These are phyloP conservation scores for Talaromyces marneffei DNA, from an alignment of 2,329 filamentous ascomycete species.

Conservation along the genomic window DNA sequence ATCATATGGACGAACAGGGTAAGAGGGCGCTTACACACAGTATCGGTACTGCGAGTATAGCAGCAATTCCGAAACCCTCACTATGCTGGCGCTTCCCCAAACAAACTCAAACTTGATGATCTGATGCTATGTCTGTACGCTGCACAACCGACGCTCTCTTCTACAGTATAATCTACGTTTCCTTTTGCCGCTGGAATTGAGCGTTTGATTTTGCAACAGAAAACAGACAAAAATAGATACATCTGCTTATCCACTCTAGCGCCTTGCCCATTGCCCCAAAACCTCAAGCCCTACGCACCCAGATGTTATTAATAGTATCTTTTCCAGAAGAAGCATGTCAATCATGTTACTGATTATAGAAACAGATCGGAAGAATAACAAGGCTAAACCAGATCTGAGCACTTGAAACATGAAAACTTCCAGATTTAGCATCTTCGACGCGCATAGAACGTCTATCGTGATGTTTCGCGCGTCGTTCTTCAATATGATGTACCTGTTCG, in stretches of 20 bases:
- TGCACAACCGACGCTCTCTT: background rate
- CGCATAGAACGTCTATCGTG: conserved; percentile 22
- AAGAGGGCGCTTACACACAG: conserved; percentile 10
- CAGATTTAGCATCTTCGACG: conserved; percentile 29
- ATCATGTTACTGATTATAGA: conserved; percentile 22
- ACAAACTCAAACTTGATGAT: background rate
- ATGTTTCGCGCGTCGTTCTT: conserved; percentile 13
- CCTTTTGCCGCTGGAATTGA: conserved; percentile 11
- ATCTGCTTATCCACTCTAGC: background rate
- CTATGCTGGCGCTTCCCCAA: conserved; percentile 7
- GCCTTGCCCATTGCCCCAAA: background rate
- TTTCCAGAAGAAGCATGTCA: background rate
- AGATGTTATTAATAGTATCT: conserved; percentile 15
- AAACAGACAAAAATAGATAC: background rate
- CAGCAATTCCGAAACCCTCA: background rate
- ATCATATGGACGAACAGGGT: conserved; percentile 23
- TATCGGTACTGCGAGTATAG: background rate
- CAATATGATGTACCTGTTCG: conserved; percentile 17
- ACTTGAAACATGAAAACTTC: conserved; percentile 23
- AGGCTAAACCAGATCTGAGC: conserved; percentile 10
- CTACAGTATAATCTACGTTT: background rate
- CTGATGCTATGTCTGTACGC: background rate
- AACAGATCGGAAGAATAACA: conserved; percentile 14
- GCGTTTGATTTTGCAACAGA: background rate
- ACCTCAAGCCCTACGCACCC: background rate